These are phyloP conservation scores for Xylaria flabelliformis DNA, from an alignment of 495 filamentous ascomycete genomes.

Conservation along the genomic window DNA sequence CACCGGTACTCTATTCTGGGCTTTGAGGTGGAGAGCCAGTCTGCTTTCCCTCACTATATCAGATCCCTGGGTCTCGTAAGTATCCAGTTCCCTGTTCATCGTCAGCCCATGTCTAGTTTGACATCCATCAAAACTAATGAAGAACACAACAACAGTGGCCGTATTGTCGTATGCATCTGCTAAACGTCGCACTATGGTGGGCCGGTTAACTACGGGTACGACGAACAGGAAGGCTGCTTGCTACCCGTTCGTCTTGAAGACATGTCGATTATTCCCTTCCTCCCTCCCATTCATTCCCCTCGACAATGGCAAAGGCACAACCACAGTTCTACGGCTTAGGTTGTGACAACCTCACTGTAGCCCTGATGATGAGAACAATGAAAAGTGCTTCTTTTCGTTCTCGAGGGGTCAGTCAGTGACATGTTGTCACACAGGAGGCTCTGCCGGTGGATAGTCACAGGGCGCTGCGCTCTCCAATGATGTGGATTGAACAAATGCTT, in stretches of 20 bases:
- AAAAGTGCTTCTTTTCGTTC: background rate
- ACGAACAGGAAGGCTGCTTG: background rate
- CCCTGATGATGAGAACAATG: background rate
- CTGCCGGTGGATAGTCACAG: constrained; percentile 34
- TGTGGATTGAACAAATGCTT: no score
- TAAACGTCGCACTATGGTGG: constrained; percentile 6
- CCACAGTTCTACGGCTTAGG: no score
- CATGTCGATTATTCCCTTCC: background rate
- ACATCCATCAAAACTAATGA: background rate
- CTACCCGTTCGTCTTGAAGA: constrained; percentile 13
- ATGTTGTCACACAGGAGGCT: constrained; percentile 17
- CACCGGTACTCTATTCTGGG: background rate
- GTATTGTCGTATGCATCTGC: constrained; percentile 1
- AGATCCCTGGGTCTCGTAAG: background rate
- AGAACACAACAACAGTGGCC: background rate
- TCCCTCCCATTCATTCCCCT: no score
- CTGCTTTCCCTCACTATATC: constrained; percentile 6
- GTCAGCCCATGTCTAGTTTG: background rate
- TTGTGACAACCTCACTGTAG: no score
- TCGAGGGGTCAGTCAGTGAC: background rate
- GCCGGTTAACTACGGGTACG: background rate
- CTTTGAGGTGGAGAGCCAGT: constrained; percentile 5
- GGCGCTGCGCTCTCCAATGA: no score
- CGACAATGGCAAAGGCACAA: no score
- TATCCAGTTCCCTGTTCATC: background rate